A percentile compares a stretch with the other conserved stretches of the same genome.
Conservation (phyloP, 2,329 filamentous ascomycete species). For the Xylariaceae sp. region DNA sequence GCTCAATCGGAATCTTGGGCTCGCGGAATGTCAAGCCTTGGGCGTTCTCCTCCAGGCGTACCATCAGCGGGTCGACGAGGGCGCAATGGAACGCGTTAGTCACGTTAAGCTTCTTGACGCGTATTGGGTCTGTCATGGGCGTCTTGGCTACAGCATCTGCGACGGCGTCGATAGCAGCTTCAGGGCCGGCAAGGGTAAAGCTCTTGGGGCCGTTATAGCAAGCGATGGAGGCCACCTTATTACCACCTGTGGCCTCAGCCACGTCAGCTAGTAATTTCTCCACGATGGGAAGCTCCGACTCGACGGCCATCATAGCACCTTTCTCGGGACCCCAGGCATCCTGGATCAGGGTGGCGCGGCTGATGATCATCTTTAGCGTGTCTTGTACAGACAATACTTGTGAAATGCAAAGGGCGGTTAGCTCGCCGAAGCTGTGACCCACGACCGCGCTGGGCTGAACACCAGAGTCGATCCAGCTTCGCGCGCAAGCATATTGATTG, state of each 20-base stretch:
- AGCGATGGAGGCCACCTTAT: constrained; percentile 45
- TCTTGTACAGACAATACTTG: constrained; percentile 42
- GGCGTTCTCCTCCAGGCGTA: constrained; percentile 36
- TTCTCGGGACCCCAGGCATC: constrained; percentile 45
- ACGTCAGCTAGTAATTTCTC: constrained; percentile 30
- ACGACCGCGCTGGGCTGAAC: constrained; percentile 40
- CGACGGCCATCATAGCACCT: constrained; percentile 49
- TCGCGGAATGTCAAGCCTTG: constrained; percentile 42
- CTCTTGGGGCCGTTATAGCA: constrained; percentile 54
- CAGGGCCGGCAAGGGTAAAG: constrained; percentile 51
- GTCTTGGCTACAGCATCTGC: constrained; percentile 9
- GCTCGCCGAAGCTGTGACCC: constrained; percentile 52
- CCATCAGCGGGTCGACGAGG: constrained; percentile 47
- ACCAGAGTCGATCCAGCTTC: constrained; percentile 47
- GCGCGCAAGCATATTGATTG: constrained; percentile 47
- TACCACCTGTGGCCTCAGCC: not conserved
- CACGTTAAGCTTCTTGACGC: constrained; percentile 49
- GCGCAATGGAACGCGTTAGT: constrained; percentile 56
- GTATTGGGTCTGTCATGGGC: constrained; percentile 27
- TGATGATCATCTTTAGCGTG: constrained; percentile 40
- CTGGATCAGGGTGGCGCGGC: constrained; percentile 41
- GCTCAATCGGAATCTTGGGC: constrained; percentile 44
- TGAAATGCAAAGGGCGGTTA: constrained; percentile 48
- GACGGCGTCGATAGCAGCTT: constrained; percentile 41
- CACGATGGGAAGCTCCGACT: constrained; percentile 40